Evolutionary conservation across 345 rosid species (phyloP).

Genomic region (Raphanus raphanistrum): DNA sequence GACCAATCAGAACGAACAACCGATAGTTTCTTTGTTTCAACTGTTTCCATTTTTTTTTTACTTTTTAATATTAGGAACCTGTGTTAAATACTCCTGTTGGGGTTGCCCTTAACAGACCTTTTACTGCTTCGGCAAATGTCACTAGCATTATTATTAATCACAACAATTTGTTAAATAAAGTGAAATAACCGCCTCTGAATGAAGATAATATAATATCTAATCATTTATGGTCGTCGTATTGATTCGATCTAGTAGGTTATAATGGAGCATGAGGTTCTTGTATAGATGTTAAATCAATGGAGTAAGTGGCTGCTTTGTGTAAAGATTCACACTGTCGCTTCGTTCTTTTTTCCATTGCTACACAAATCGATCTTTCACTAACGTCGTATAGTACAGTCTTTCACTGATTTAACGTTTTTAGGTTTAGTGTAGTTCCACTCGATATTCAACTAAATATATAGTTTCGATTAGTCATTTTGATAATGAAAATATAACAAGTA

Average conservation of each 20-base stretch:
- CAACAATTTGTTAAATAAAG: background rate
- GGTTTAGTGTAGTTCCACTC: conserved; percentile 33
- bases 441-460: conserved; percentile 26
- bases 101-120: too few species aligned
- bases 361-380: conserved; percentile 29
- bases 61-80: too few species aligned
- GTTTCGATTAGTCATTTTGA: conserved; percentile 13
- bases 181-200: background rate
- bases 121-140: background rate
- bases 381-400: conserved; percentile 16
- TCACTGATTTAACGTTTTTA: conserved; percentile 35
- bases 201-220: background rate
- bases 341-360: conserved; percentile 25
- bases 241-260: conserved; percentile 21
- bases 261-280: conserved; percentile 39
- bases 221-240: conserved; percentile 10
- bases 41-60: too few species aligned
- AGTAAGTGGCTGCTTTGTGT: conserved; percentile 40
- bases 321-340: conserved; percentile 41
- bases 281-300: conserved; percentile 27
- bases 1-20: too few species aligned
- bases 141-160: background rate
- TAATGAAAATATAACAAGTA: background rate
- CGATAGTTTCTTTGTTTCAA: too few species aligned
- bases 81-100: too few species aligned